Base-by-base conservation (phyloP, 2,329 filamentous ascomycete genomes). In the Myriosclerotinia curreyana region DNA sequence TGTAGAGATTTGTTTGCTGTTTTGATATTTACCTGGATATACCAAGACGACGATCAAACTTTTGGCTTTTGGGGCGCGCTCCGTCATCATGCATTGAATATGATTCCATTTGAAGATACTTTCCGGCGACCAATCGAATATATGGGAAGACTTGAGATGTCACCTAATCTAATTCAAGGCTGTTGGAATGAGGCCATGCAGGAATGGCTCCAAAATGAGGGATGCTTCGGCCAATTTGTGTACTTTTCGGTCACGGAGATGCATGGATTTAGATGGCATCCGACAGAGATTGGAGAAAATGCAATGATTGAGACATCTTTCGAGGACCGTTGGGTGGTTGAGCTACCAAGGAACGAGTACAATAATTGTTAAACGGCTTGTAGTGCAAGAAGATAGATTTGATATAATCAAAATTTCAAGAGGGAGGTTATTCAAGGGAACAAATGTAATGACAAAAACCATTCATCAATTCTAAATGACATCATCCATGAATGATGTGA, bases 161-260 rank as follows among this genome's bases (percentile, higher is more conserved):
- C 40, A 5, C 11, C 20, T 15, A 25, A 25, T 17, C 20, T 56
- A 7, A 0, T 4, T 14, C n/a, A 17, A 12, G 49, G 14, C 11
- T 56, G 54, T 12, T 56, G 54, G 54, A 56, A 56, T 11, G 31
- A 56, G 14, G 28, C 3, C 17, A n/a, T 56, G 40, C 54, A 46
- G 28, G 25, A 34, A 34, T 46, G 11, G 1, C 42, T 56, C 12
- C 25, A 46, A 34, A 11, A 56, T 15, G 2, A 34, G 6, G 25
- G 12, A 3, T 2, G 15, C 9, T 5, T 31, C 14, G 28, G 54
- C 20, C 6, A 28, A 6, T n/a, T 4, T 15, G 17, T 31, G 25
- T 31, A 46, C n/a, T 56, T 46, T n/a, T 8, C 1, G 3, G 11
- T 56, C 6, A 1, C 3, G 22, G 2, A 1, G 12, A 8, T 8